Evolutionary conservation across 2,329 filamentous ascomycete genomes (phyloP).

Genomic region (Allantophomopsis cytisporea): DNA sequence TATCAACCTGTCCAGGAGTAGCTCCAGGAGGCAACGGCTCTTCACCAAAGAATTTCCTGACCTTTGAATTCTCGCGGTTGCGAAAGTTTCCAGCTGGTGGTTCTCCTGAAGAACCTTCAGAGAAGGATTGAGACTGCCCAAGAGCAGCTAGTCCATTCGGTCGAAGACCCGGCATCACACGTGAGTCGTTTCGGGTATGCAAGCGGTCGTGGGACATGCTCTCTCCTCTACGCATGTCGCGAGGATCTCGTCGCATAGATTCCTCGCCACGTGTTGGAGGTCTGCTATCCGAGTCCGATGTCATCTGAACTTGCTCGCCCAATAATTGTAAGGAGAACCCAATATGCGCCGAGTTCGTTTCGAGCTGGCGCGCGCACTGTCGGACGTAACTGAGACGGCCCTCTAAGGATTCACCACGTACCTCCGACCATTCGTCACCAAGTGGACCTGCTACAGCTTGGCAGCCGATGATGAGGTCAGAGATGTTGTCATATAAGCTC

Average conservation of each 20-base stretch:
- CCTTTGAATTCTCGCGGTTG: conserved; percentile 49
- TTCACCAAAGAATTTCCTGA: conserved; percentile 53
- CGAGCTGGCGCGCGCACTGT: conserved; percentile 63
- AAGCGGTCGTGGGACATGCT: conserved; percentile 39
- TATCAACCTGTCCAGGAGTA: conserved; percentile 46
- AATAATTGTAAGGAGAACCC: conserved; percentile 79
- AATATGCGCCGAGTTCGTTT: conserved; percentile 77
- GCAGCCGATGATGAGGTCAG: conserved; percentile 75
- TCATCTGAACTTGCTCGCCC: conserved; percentile 62
- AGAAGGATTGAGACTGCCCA: conserved; percentile 43
- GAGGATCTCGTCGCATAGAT: conserved; percentile 34
- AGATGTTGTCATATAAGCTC: conserved; percentile 82
- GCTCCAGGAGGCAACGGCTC: conserved; percentile 30
- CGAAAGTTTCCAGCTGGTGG: conserved; percentile 33
- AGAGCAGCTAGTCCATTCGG: conserved; percentile 12
- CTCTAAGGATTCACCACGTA: conserved; percentile 81
- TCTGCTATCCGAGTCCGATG: conserved; percentile 29
- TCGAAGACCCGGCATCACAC: conserved; percentile 14
- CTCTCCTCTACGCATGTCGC: conserved; percentile 30
- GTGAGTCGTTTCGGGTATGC: conserved; percentile 44
- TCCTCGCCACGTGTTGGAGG: conserved; percentile 12
- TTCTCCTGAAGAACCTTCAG: conserved; percentile 28
- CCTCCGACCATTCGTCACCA: conserved; percentile 88
- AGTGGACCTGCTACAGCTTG: conserved; percentile 86
- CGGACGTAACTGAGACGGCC: conserved; percentile 73